Percentiles rank a stretch among this genome's conserved stretches.
Conservation (phyloP, 768 basidiomycete species). For the Leucocoprinus leucothites region DNA sequence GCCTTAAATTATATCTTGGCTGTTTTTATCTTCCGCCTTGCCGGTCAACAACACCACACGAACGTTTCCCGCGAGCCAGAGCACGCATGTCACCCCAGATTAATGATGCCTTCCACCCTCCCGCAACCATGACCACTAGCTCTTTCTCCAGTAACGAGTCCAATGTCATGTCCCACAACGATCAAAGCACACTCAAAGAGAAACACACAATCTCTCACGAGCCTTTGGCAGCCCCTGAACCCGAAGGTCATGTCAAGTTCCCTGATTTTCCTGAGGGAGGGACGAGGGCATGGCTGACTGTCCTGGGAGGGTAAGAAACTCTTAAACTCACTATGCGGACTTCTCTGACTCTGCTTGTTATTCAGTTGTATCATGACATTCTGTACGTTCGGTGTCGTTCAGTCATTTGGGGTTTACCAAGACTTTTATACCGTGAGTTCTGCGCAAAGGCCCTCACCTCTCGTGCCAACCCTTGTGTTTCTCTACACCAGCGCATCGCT, state of each 20-base stretch:
- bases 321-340: background rate
- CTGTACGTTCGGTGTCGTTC: conserved; percentile 47
- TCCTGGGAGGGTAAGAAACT: conserved; percentile 40
- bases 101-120: background rate
- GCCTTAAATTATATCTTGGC: background rate
- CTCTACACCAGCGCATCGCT: conserved; percentile 26
- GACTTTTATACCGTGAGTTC: conserved; percentile 44
- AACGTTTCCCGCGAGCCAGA: conserved; percentile 6
- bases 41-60: conserved; percentile 9
- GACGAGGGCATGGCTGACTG: conserved; percentile 40
- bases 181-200: background rate
- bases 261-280: conserved; percentile 42
- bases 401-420: conserved; percentile 50
- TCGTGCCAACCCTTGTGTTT: background rate
- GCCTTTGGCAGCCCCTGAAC: background rate
- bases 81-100: conserved; percentile 1
- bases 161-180: background rate
- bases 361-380: conserved; percentile 40
- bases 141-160: conserved; percentile 5
- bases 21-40: conserved; percentile 1
- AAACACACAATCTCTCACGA: background rate
- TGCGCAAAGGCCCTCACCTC: too few relatives aligned
- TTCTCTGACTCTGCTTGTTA: conserved; percentile 3
- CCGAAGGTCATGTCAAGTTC: background rate
- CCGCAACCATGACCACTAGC: conserved; percentile 9